Evolutionary conservation across 345 rosid genomes (phyloP).

Genomic region (Lepidium aucheri): DNA sequence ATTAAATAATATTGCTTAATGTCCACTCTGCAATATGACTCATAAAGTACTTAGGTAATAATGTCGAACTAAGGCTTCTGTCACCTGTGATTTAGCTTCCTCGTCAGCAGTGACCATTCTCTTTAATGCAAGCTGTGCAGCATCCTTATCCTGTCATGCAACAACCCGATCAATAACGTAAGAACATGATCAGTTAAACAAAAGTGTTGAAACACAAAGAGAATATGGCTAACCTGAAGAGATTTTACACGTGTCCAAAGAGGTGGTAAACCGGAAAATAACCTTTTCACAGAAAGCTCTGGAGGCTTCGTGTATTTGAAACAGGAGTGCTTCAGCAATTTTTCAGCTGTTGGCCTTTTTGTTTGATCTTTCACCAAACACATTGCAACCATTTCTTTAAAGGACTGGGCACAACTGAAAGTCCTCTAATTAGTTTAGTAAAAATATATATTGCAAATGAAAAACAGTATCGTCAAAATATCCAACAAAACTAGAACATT

Average conservation of each 20-base stretch:
- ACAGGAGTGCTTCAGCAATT: constrained; percentile 78
- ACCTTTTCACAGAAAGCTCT: constrained; percentile 66
- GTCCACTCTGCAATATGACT: background rate
- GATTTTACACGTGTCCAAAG: constrained; percentile 95
- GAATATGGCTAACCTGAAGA: constrained; percentile 55
- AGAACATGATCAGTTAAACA: background rate
- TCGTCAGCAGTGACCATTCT: constrained; percentile 95
- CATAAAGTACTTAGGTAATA: background rate
- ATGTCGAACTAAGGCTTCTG: constrained; percentile 8
- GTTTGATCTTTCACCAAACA: constrained; percentile 99
- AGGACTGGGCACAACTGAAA: constrained; percentile 97
- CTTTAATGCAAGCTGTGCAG: constrained; percentile 82
- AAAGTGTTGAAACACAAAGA: constrained; percentile 6
- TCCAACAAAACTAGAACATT: background rate
- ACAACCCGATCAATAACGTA: constrained; percentile 12
- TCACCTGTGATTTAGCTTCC: constrained; percentile 93
- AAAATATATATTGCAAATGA: constrained; percentile 5
- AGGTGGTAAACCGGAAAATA: constrained; percentile 77
- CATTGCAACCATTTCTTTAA: constrained; percentile 99
- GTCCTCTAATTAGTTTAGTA: constrained; percentile 69
- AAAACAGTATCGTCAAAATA: background rate
- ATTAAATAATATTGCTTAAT: background rate
- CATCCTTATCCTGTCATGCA: constrained; percentile 79
- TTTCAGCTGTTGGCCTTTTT: constrained; percentile 96
- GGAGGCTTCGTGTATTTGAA: constrained; percentile 93